These are phyloP conservation scores for Plasmodium fragile DNA, from an alignment of 169 alveolate species.

Conservation along the genomic window DNA sequence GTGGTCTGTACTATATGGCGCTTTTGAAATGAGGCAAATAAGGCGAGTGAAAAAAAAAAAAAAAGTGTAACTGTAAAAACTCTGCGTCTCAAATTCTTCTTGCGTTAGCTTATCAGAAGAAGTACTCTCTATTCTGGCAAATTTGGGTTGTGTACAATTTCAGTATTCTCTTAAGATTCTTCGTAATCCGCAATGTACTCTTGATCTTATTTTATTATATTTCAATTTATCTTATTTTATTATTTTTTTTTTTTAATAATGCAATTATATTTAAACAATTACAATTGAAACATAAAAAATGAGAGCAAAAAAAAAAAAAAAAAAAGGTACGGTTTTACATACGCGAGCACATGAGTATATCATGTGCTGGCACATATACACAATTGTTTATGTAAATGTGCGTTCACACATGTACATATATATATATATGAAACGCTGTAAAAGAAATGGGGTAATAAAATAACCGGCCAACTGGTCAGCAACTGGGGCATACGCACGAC, in stretches of 20 bases:
- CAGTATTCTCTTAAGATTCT: constrained; percentile 10
- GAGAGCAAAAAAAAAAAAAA: background rate
- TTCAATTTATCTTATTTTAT: background rate
- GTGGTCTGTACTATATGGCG: background rate
- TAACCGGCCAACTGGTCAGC: background rate
- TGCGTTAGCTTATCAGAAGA: background rate
- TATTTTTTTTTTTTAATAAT: constrained; percentile 13
- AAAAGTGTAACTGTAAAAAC: background rate
- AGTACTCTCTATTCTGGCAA: background rate
- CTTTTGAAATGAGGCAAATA: background rate
- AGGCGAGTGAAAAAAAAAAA: background rate
- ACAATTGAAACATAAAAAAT: constrained; percentile 39
- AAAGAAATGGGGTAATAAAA: background rate
- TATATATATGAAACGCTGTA: background rate
- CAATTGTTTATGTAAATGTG: background rate
- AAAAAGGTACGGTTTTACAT: background rate
- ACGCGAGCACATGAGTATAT: background rate
- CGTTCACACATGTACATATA: background rate
- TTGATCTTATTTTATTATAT: background rate
- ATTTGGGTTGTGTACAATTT: background rate
- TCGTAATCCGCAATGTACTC: background rate
- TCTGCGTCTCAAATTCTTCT: background rate
- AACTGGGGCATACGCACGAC: background rate
- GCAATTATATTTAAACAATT: constrained; percentile 25
- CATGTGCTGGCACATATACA: background rate